Evolutionary conservation across 2,329 filamentous ascomycete species (phyloP).

Genomic region (Tolypocladium ophioglossoides): DNA sequence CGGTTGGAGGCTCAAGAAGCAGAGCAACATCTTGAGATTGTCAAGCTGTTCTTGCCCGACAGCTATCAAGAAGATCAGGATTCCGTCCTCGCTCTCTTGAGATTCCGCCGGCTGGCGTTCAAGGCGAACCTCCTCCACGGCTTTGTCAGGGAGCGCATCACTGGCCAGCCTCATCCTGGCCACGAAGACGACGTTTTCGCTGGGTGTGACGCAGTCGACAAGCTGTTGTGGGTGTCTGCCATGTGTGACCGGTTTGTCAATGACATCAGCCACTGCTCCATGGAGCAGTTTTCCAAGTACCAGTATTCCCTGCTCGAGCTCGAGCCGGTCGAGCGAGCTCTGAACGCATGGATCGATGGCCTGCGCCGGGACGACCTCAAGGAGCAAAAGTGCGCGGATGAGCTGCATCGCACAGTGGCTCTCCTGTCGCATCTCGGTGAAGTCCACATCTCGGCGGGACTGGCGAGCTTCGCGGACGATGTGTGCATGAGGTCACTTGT

Average conservation of each 20-base stretch:
- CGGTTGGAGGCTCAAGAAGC: slow-evolving; percentile 84
- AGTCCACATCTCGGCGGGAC: slow-evolving; percentile 59
- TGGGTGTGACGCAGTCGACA: slow-evolving; percentile 73
- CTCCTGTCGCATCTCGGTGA: slow-evolving; percentile 80
- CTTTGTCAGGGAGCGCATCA: slow-evolving; percentile 70
- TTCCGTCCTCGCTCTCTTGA: slow-evolving; percentile 77
- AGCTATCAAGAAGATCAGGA: slow-evolving; percentile 71
- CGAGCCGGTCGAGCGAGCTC: slow-evolving; percentile 78
- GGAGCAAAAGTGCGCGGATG: slow-evolving; percentile 69
- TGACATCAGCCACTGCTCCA: slow-evolving; percentile 66
- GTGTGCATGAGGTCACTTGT: slow-evolving; percentile 66
- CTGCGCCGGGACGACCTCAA: slow-evolving; percentile 77
- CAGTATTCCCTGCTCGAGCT: slow-evolving; percentile 77
- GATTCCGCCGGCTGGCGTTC: slow-evolving; percentile 80
- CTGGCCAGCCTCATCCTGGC: slow-evolving; percentile 53
- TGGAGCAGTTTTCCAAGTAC: slow-evolving; percentile 68
- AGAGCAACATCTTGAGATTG: slow-evolving; percentile 75
- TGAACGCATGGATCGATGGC: slow-evolving; percentile 82
- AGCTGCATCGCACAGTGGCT: slow-evolving; percentile 74
- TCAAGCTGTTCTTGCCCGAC: slow-evolving; percentile 82
- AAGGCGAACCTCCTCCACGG: slow-evolving; percentile 72
- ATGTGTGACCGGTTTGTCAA: slow-evolving; percentile 80
- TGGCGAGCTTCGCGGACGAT: slow-evolving; percentile 68
- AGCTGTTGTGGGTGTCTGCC: slow-evolving; percentile 70
- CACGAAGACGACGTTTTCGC: slow-evolving; percentile 71